A percentile compares a stretch with the other conserved stretches of the same genome.
phyloP scores from a whole-genome alignment of 1,284 basidiomycete genomes.

The Porogramme epimiltina region DNA sequence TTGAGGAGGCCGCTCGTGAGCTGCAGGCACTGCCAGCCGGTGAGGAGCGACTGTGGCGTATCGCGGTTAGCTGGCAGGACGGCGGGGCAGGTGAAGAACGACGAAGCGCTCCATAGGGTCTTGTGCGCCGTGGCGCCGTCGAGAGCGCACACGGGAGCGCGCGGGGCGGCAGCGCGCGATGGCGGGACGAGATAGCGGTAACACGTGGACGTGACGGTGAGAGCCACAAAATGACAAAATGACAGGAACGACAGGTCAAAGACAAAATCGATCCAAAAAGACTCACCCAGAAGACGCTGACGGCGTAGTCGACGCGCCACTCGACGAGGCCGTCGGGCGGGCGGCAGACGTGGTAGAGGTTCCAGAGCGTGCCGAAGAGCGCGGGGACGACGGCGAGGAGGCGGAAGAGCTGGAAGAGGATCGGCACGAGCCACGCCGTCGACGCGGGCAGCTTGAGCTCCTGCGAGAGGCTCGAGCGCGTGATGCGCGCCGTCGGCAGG shows the following conservation, averaged over 20 bases:
- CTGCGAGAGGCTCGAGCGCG: slow-evolving; percentile 46
- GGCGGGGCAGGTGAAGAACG: too few relatives aligned
- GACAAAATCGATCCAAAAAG: too few relatives aligned
- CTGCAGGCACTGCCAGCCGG: slow-evolving; percentile 79
- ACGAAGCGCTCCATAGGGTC: too few relatives aligned
- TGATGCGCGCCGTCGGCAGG: slow-evolving; percentile 63
- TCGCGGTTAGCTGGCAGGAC: too few relatives aligned
- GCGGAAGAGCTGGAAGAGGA: slow-evolving; percentile 53
- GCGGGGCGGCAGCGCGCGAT: too few relatives aligned
- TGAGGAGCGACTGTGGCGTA: slow-evolving; percentile 62
- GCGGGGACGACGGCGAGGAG: slow-evolving; percentile 75
- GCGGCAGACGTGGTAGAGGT: slow-evolving; percentile 50
- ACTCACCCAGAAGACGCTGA: slow-evolving; percentile 71
- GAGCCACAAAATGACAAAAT: too few relatives aligned
- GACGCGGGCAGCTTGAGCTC: slow-evolving; percentile 37
- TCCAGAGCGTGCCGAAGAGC: slow-evolving; percentile 62
- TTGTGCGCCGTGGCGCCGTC: too few relatives aligned
- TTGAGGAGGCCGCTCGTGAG: slow-evolving; percentile 80
- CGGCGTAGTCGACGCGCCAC: slow-evolving; percentile 54
- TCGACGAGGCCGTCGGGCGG: slow-evolving; percentile 38
- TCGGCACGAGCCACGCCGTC: slow-evolving; percentile 34
- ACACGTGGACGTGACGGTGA: too few relatives aligned
- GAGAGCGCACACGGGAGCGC: too few relatives aligned
- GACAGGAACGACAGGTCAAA: too few relatives aligned
- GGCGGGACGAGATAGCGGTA: too few relatives aligned